A percentile compares a stretch with the other conserved stretches of the same genome.
Conservation (phyloP, 1,139 yeast species). For the Debaryomyces coudertii region DNA sequence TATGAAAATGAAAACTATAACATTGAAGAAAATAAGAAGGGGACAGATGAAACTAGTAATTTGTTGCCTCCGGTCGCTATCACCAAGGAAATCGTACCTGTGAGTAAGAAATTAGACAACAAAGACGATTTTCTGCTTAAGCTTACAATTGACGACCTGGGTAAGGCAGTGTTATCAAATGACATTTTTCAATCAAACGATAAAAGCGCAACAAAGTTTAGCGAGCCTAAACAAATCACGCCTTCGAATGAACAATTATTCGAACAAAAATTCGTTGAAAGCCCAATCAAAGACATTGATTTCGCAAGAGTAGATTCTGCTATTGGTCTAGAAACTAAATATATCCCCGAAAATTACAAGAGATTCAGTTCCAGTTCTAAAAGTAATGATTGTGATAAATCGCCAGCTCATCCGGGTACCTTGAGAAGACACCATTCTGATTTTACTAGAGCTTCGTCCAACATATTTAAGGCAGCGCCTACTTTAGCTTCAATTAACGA, state of each 20-base stretch:
- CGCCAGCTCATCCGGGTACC: constrained; percentile 15
- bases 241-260: background rate
- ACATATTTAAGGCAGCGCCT: background rate
- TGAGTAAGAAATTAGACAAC: background rate
- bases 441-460: constrained; percentile 24
- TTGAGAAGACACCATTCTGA: constrained; percentile 40
- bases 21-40: background rate
- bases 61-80: constrained; percentile 10
- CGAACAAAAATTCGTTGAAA: constrained; percentile 4
- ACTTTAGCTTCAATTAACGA: constrained; percentile 23
- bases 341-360: constrained; percentile 10
- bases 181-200: constrained; percentile 20
- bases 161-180: constrained; percentile 46
- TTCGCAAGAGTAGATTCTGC: constrained; percentile 24
- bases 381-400: background rate
- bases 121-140: constrained; percentile 35
- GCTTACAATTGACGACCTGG: constrained; percentile 47
- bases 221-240: background rate
- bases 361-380: background rate
- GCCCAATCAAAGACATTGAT: constrained; percentile 7
- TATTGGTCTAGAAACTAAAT: constrained; percentile 33
- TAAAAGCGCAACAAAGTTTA: background rate
- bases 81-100: background rate
- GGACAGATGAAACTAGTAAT: background rate
- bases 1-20: background rate